Percentiles rank a stretch among this genome's conserved stretches.
Conservation (phyloP, 2,329 filamentous ascomycete species). For the Plectosphaerella plurivora region DNA sequence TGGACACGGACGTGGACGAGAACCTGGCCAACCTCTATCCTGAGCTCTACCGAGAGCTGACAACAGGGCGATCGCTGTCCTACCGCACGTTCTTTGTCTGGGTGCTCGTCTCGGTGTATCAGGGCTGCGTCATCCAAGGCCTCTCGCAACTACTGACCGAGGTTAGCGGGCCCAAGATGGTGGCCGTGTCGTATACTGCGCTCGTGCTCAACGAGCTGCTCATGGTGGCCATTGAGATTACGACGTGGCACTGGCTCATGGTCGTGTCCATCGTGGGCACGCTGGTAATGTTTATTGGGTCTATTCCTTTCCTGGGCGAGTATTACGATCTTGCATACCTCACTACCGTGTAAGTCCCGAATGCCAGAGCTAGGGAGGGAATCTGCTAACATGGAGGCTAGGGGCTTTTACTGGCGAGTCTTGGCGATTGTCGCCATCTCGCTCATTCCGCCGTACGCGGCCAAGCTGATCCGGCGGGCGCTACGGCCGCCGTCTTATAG, state of each 20-base stretch:
- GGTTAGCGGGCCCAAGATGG: conserved; percentile 70
- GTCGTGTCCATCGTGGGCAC: conserved; percentile 80
- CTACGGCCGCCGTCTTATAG: conserved; percentile 92
- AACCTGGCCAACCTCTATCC: conserved; percentile 91
- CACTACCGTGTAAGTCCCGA: conserved; percentile 54
- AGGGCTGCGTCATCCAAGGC: conserved; percentile 94
- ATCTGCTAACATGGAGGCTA: conserved; percentile 23
- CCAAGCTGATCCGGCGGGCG: conserved; percentile 76
- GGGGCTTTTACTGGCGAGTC: conserved; percentile 87
- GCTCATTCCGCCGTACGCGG: conserved; percentile 80
- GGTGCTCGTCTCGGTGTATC: conserved; percentile 93
- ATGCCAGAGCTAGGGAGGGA: not conserved
- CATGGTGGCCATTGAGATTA: conserved; percentile 96
- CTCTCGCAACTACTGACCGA: conserved; percentile 83
- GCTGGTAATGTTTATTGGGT: conserved; percentile 72
- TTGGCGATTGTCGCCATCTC: conserved; percentile 74
- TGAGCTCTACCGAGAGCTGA: conserved; percentile 97
- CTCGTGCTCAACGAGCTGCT: conserved; percentile 90
- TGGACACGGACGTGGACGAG: conserved; percentile 95
- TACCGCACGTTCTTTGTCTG: conserved; percentile 96
- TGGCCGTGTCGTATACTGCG: conserved; percentile 86
- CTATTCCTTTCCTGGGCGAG: conserved; percentile 78
- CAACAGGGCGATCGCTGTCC: conserved; percentile 76
- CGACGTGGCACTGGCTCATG: conserved; percentile 96
- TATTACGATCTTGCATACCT: conserved; percentile 87